These are phyloP conservation scores for Millerago galiae DNA, from an alignment of 805 yeast species.

Conservation along the genomic window DNA sequence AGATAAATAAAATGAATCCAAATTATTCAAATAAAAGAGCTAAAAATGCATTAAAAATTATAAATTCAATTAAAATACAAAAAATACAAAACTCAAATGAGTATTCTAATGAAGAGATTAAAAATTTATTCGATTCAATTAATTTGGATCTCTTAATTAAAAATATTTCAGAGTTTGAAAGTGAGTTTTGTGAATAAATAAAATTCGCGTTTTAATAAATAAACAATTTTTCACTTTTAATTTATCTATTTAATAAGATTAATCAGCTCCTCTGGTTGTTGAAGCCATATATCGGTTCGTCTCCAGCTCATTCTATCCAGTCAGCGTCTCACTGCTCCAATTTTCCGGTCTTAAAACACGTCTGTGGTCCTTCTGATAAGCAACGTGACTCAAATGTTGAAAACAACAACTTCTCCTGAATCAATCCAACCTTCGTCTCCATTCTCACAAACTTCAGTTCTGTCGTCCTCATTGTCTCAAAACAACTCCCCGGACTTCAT, in stretches of 20 bases:
- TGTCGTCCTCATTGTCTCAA: constrained; percentile 12
- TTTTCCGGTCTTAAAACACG: background rate
- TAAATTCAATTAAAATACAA: constrained; percentile 3
- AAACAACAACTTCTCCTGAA: constrained; percentile 14
- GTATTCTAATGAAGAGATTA: constrained; percentile 10
- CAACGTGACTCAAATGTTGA: constrained; percentile 2
- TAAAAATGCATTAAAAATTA: constrained; percentile 5
- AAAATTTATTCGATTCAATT: constrained; percentile 6
- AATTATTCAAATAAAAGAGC: constrained; percentile 4
- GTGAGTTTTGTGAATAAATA: background rate
- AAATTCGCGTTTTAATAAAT: background rate
- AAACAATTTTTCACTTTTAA: too few species aligned
- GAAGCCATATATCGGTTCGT: too few species aligned
- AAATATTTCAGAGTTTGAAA: background rate
- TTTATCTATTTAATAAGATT: too few species aligned
- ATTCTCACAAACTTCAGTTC: constrained; percentile 18
- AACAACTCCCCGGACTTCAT: constrained; percentile 21
- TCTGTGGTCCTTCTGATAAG: background rate
- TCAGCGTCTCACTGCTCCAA: too few species aligned
- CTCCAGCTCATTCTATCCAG: too few species aligned
- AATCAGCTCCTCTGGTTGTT: too few species aligned
- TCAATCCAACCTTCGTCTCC: constrained; percentile 24
- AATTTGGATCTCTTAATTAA: background rate
- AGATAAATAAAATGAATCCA: constrained; percentile 4
- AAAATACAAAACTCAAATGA: too few species aligned